Evolutionary conservation across 495 filamentous ascomycete species (phyloP).

Genomic region (Hypoxylon fragiforme): DNA sequence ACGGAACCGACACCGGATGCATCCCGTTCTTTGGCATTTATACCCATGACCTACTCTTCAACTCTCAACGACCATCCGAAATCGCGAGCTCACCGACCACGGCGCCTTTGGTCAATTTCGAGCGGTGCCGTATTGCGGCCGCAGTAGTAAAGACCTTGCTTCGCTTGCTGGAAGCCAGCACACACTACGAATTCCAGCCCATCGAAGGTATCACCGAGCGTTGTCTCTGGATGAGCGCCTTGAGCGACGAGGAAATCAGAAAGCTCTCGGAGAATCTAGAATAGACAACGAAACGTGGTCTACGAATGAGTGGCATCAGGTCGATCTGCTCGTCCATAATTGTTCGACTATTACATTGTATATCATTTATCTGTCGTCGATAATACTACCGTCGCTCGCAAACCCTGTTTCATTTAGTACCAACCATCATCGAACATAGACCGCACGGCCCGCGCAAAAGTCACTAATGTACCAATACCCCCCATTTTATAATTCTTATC

Average conservation of each 20-base stretch:
- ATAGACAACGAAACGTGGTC: constrained; percentile 26
- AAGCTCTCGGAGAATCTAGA: constrained; percentile 47
- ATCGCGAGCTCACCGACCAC: constrained; percentile 65
- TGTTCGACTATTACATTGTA: constrained; percentile 27
- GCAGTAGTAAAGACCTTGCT: constrained; percentile 92
- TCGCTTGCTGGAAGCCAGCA: constrained; percentile 87
- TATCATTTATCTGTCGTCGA: constrained; percentile 27
- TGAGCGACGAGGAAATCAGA: constrained; percentile 81
- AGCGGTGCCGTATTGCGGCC: constrained; percentile 86
- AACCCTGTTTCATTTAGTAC: constrained; percentile 30
- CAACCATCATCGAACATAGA: constrained; percentile 31
- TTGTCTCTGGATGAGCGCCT: constrained; percentile 92
- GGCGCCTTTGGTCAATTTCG: constrained; percentile 90
- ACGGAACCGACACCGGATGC: constrained; percentile 72
- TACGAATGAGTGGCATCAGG: background rate
- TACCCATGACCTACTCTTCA: constrained; percentile 96
- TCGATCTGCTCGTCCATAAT: background rate
- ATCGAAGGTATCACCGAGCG: constrained; percentile 85
- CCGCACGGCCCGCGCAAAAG: constrained; percentile 18
- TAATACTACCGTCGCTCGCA: constrained; percentile 15
- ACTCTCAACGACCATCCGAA: constrained; percentile 80
- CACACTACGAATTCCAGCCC: constrained; percentile 80
- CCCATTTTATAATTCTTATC: constrained; percentile 14
- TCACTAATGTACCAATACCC: constrained; percentile 25
- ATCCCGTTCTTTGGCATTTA: constrained; percentile 97